Evolutionary conservation across 306 rosid species (phyloP).

Genomic region (Spatholobus suberectus): DNA sequence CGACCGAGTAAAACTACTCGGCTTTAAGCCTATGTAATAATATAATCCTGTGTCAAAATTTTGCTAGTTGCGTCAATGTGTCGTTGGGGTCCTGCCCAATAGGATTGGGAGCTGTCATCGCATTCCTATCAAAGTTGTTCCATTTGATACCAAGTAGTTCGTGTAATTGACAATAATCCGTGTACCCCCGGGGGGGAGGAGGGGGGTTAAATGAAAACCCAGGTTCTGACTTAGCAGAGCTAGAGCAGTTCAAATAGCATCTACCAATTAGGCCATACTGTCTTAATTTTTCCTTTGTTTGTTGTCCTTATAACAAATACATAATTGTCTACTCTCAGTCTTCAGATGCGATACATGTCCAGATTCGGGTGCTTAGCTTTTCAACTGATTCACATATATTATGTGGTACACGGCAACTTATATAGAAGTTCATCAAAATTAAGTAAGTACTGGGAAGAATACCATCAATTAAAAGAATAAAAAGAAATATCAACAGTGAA

Average conservation of each 20-base stretch:
- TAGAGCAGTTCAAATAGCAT: neutral
- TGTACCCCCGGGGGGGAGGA: neutral
- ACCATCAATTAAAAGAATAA: slow-evolving; percentile 5
- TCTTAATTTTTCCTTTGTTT: neutral
- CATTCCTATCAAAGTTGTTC: neutral
- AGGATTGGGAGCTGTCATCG: no score
- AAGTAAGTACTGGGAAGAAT: neutral
- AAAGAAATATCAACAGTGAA: neutral
- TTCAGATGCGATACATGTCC: neutral
- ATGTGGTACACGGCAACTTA: neutral
- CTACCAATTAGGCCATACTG: neutral
- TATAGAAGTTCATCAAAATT: neutral
- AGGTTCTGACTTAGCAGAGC: neutral
- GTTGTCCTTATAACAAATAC: neutral
- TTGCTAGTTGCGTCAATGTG: neutral
- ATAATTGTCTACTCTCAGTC: neutral
- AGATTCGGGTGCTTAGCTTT: neutral
- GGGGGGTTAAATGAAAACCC: no score
- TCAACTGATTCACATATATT: neutral
- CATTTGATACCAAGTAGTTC: neutral
- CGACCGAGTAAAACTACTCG: neutral
- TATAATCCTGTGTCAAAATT: neutral
- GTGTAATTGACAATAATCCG: neutral
- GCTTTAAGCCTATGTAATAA: neutral
- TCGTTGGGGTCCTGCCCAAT: neutral